phyloP scores from a whole-genome alignment of 805 yeast species.

The Jamesozyma jinghongensis region DNA sequence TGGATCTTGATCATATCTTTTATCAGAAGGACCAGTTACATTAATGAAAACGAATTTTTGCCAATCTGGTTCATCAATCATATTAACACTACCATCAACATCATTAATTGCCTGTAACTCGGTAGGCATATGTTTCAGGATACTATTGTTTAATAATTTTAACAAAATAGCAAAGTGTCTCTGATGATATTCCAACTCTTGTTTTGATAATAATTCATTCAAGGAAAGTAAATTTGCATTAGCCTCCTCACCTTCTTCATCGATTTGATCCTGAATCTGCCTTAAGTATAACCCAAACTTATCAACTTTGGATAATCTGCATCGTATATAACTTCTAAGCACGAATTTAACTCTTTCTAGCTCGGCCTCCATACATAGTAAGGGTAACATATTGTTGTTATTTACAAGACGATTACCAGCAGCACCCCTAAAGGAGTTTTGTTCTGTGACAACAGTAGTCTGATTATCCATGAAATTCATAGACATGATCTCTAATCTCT shows the following conservation, averaged over 20 bases:
- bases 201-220: conserved; percentile 37
- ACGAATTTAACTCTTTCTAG: conserved; percentile 78
- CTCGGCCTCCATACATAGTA: conserved; percentile 84
- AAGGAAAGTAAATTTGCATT: conserved; percentile 19
- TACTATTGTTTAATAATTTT: conserved; percentile 57
- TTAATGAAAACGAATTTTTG: conserved; percentile 66
- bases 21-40: conserved; percentile 18
- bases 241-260: conserved; percentile 14
- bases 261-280: conserved; percentile 21
- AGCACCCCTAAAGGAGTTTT: background rate
- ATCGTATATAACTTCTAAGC: conserved; percentile 70
- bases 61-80: conserved; percentile 75
- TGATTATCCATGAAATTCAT: conserved; percentile 52
- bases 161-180: conserved; percentile 56
- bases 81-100: conserved; percentile 51
- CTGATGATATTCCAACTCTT: conserved; percentile 60
- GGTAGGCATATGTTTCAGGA: conserved; percentile 58
- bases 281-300: conserved; percentile 53
- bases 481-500: conserved; percentile 66
- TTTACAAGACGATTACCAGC: conserved; percentile 8
- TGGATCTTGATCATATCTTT: conserved; percentile 10
- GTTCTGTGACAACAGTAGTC: conserved; percentile 22
- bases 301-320: conserved; percentile 71
- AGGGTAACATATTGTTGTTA: conserved; percentile 37
- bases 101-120: conserved; percentile 70